Evolutionary conservation across 495 filamentous ascomycete species (phyloP).

Genomic region (Lichina pygmaea): DNA sequence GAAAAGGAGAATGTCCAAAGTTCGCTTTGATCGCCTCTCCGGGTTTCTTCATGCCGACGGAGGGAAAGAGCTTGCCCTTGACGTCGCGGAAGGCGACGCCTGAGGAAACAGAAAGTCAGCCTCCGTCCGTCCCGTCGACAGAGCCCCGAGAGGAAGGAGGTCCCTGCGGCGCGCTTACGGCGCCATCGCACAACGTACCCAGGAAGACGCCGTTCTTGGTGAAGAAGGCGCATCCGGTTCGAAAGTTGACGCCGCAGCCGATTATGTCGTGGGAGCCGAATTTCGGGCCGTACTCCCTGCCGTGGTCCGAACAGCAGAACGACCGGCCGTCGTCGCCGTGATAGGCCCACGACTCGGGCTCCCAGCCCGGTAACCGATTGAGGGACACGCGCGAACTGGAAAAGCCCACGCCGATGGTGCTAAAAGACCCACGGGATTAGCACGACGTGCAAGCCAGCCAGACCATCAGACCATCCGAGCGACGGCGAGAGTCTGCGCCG

Average conservation of each 20-base stretch:
- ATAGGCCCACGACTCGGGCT: conserved; percentile 87
- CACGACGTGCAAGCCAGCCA: background rate
- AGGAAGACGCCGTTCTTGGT: conserved; percentile 73
- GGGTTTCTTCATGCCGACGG: conserved; percentile 79
- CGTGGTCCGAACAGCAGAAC: conserved; percentile 47
- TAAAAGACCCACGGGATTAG: conserved; percentile 10
- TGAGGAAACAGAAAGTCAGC: conserved; percentile 10
- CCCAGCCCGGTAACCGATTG: conserved; percentile 79
- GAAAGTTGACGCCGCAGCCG: conserved; percentile 85
- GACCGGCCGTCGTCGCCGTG: conserved; percentile 88
- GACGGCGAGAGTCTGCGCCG: background rate
- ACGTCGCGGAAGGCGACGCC: conserved; percentile 63
- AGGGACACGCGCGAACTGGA: conserved; percentile 45
- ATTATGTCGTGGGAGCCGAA: conserved; percentile 58
- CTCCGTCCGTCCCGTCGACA: no score
- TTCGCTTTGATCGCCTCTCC: conserved; percentile 67
- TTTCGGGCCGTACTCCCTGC: conserved; percentile 48
- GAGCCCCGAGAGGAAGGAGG: background rate
- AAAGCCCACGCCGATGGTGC: conserved; percentile 77
- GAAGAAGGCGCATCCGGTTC: conserved; percentile 67
- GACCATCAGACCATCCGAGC: no score
- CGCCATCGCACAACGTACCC: conserved; percentile 21
- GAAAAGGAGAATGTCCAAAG: conserved; percentile 74
- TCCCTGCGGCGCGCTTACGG: background rate
- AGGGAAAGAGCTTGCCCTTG: conserved; percentile 48